Evolutionary conservation across 306 rosid species (phyloP).

Genomic region (Inga laurina): DNA sequence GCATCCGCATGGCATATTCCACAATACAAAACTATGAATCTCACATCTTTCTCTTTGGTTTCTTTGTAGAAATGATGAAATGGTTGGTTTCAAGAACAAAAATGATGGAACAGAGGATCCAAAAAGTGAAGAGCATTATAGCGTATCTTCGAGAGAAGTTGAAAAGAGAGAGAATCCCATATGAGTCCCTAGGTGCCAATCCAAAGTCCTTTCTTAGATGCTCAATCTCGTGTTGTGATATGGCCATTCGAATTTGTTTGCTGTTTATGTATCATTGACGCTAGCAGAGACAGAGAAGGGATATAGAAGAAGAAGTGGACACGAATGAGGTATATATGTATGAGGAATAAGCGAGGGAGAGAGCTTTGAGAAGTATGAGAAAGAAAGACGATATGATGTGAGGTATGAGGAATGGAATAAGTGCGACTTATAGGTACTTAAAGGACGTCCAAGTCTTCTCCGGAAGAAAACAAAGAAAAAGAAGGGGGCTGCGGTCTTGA

Average conservation of each 20-base stretch:
- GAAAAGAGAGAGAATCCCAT: background rate
- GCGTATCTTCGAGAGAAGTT: background rate
- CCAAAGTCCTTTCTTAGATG: background rate
- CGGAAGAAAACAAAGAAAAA: too few species aligned
- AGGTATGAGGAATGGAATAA: too few species aligned
- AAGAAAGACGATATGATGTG: too few species aligned
- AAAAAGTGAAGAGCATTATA: too few species aligned
- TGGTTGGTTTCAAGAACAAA: too few species aligned
- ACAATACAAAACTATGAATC: background rate
- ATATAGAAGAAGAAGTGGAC: too few species aligned
- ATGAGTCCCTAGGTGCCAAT: background rate
- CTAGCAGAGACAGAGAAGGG: background rate
- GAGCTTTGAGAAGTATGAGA: background rate
- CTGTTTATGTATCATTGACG: too few species aligned
- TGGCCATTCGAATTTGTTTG: background rate
- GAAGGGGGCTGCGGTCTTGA: too few species aligned
- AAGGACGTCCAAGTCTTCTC: too few species aligned
- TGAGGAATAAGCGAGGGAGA: background rate
- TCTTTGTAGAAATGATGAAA: background rate
- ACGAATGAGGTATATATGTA: too few species aligned
- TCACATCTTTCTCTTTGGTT: background rate
- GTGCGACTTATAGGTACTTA: too few species aligned
- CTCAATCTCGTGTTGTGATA: background rate
- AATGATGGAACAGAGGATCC: background rate
- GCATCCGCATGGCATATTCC: background rate